Evolutionary conservation across 768 basidiomycete species (phyloP), one percentile per base, ranked within the genome.

Genomic region (Chalciporus chontae): DNA sequence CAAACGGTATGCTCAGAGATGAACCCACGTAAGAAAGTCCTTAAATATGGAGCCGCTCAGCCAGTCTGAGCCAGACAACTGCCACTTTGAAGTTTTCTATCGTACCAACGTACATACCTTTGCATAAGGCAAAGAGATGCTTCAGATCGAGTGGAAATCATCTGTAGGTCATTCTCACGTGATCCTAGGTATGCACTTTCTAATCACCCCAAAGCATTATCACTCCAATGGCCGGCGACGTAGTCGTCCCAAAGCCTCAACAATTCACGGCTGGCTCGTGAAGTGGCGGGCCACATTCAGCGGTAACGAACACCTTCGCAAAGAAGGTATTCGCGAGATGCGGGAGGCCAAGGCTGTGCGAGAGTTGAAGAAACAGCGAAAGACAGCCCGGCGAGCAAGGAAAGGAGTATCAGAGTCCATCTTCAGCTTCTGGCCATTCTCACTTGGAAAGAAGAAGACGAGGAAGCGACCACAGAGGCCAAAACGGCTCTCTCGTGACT

Each of bases 221-320:
- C 68, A 68, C 50, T 68, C 67, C 24, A 34, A 70, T 40, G 73
- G 75, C 27, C 60, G 70, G 44, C 69, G 72, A 36, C 73, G 69
- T 40, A 80, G 77, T 42, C 75, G 73, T 27, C 76, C 77, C 37
- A 83, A 78, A 47, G 61, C 72, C n/a, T 76, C 75, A 6, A 76
- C 77, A 10, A 75, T 86, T 65, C 87, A 89, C 56, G 87, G 87
- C 27, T 89, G 86, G 85, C 71, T 88, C 51, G 80, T 82, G n/a
- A 89, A 88, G 67, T 78, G 83, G 78, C 77, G 86, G 52, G 87
- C 85, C 21, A 87, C 86, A 11, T 71, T 88, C 27, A 61, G 75
- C 27, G 85, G 84, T 31, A 73, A 85, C 60, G 85, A 87, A 61
- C 59, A 55, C 17, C 68, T 84, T 41, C 75, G 85, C 53, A 77